Evolutionary conservation across 352 stramenopile genomes (phyloP).

Genomic region (Phytophthora chlamydospora): DNA sequence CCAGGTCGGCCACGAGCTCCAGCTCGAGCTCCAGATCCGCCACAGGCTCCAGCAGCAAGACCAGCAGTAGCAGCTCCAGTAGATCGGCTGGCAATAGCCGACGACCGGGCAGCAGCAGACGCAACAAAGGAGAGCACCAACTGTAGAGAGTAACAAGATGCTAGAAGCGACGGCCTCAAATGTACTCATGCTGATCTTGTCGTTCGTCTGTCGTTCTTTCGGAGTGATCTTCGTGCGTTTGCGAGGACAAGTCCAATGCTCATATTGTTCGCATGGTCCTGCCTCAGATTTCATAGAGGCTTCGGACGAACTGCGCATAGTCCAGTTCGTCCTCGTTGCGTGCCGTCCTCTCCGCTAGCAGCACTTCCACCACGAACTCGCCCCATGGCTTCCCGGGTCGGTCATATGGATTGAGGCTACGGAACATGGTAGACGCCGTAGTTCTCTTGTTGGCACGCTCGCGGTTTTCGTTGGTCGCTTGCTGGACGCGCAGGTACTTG

Average conservation of each 20-base stretch:
- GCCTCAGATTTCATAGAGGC: constrained; percentile 37
- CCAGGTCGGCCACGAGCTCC: constrained; percentile 28
- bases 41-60: constrained; percentile 32
- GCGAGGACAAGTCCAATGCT: too few relatives aligned
- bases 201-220: constrained; percentile 8
- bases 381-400: constrained; percentile 25
- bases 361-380: constrained; percentile 36
- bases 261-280: neutral
- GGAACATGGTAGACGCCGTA: neutral
- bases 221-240: constrained; percentile 9
- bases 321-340: constrained; percentile 39
- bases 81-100: constrained; percentile 30
- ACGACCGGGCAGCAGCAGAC: constrained; percentile 33
- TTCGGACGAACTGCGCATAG: constrained; percentile 36
- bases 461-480: constrained; percentile 2
- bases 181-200: constrained; percentile 23
- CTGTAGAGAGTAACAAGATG: constrained; percentile 26
- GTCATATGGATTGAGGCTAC: constrained; percentile 22
- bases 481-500: constrained; percentile 15
- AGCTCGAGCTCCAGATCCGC: constrained; percentile 28
- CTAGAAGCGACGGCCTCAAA: constrained; percentile 16
- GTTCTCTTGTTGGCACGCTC: neutral
- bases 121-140: constrained; percentile 36
- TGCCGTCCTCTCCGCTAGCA: constrained; percentile 34
- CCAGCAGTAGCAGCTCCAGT: constrained; percentile 36